A percentile compares a stretch with the other conserved stretches of the same genome.
Conservation (phyloP, 2,329 filamentous ascomycete genomes). For the Colletotrichum australisinense region DNA sequence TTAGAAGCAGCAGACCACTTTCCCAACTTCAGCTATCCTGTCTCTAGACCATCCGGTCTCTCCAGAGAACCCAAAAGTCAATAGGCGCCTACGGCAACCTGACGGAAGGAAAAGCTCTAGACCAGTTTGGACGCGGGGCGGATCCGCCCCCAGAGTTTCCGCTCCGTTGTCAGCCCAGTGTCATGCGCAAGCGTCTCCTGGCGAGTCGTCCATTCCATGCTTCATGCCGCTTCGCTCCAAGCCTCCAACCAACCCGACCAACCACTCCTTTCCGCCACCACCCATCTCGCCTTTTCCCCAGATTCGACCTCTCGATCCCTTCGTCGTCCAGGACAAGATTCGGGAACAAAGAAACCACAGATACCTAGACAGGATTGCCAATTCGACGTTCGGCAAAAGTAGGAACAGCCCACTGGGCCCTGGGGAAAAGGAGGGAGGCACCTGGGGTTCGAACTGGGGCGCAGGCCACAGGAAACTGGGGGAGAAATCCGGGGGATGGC, state of each 20-base stretch:
- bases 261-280: too few relatives aligned
- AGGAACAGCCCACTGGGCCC: slow-evolving; percentile 12
- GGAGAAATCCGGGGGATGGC: slow-evolving; percentile 24
- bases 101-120: slow-evolving; percentile 13
- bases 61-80: not conserved
- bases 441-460: not conserved
- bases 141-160: not conserved
- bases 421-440: slow-evolving; percentile 2
- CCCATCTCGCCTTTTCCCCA: slow-evolving; percentile 18
- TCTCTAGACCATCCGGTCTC: slow-evolving; percentile 22
- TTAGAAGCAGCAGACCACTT: slow-evolving; percentile 15
- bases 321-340: not conserved
- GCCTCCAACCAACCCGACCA: not conserved
- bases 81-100: not conserved
- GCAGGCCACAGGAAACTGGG: not conserved
- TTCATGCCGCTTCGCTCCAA: not conserved
- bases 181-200: slow-evolving; percentile 5
- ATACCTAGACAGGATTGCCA: not conserved
- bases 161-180: slow-evolving; percentile 2
- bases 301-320: slow-evolving; percentile 3
- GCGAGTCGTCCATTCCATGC: not conserved
- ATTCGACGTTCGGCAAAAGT: slow-evolving; percentile 26
- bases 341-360: not conserved
- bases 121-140: not conserved
- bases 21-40: slow-evolving; percentile 1